Evolutionary conservation across 1,284 basidiomycete genomes (phyloP), one percentile per base, ranked within the genome.

Genomic region (Cutaneotrichosporon sp.): DNA sequence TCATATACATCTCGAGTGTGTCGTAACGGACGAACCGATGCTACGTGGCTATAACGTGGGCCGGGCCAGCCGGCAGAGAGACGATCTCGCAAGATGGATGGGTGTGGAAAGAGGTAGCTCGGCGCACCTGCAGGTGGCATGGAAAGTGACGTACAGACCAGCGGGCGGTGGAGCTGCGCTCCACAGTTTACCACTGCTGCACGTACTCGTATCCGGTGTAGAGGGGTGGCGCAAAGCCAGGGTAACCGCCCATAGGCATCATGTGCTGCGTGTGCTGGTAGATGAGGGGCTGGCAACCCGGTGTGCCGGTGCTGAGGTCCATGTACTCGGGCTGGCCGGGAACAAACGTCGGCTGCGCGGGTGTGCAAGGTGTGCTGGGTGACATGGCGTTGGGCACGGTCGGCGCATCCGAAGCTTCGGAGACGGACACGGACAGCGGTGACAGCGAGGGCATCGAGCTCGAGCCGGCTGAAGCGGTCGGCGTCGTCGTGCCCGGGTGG

Each of bases 131-230:
- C 42, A 38, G 27, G 44, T 12, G 14, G 37, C n/a, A 19, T 39
- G 29, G 5, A 19, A 17, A 20, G n/a, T n/a, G 22, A 37, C 22
- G n/a, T 9, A n/a, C 33, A 33, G 24, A 12, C 10, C 20, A 27
- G 27, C 7, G 39, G 35, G 26, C 26, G 6, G 33, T 29, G 16
- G 14, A 14, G 19, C 25, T 19, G n/a, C n/a, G 38, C n/a, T n/a
- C n/a, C 38, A 41, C 38, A 41, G n/a, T 25, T 26, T 48, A 52
- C 57, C 51, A 59, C 53, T 46, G 55, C 35, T 55, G 53, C 39
- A 49, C 46, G 31, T 49, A 46, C 52, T 57, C 48, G 51, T 51
- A 52, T 8, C 42, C 51, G 4, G 54, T 19, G 51, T 52, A 51
- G n/a, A 51, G 10, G 24, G 45, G 42, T 27, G 26, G 41, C 42